A percentile compares a stretch with the other conserved stretches of the same genome.
These are phyloP conservation scores for Myxozyma monticola DNA, from an alignment of 805 yeast genomes.

Conservation along the genomic window DNA sequence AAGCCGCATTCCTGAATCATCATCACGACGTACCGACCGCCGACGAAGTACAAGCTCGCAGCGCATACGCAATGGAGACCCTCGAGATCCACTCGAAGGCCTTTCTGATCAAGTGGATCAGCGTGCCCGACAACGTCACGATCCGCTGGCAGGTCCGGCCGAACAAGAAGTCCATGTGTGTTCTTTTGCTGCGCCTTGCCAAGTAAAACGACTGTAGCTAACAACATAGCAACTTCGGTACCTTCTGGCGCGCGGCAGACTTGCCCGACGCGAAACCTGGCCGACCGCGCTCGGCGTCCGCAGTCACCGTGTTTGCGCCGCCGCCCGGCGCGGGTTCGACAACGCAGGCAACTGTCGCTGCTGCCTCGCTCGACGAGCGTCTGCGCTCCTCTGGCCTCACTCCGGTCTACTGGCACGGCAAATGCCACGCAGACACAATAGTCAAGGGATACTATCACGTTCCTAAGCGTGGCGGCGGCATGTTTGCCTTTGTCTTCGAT, in stretches of 20 bases:
- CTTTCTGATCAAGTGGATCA: conserved; percentile 88
- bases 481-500: conserved; percentile 86
- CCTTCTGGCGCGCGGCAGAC: conserved; percentile 19
- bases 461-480: conserved; percentile 53
- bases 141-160: conserved; percentile 85
- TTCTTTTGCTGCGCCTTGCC: neutral
- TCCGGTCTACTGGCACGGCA: conserved; percentile 55
- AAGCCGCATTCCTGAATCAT: too few relatives aligned
- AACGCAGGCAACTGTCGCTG: conserved; percentile 8
- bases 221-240: conserved; percentile 25
- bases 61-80: conserved; percentile 62
- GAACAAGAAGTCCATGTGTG: conserved; percentile 56
- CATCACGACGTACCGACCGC: too few relatives aligned
- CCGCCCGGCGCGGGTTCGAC: neutral
- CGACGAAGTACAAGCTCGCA: too few relatives aligned
- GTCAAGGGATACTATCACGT: conserved; percentile 64
- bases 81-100: conserved; percentile 88
- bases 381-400: conserved; percentile 55
- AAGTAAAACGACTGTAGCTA: neutral
- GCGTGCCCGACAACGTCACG: conserved; percentile 63
- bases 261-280: neutral
- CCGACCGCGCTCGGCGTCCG: conserved; percentile 17
- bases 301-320: conserved; percentile 11
- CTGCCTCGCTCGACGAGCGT: conserved; percentile 45
- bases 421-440: conserved; percentile 59